phyloP scores from a whole-genome alignment of 768 basidiomycete genomes.

The Dendrothele bispora region DNA sequence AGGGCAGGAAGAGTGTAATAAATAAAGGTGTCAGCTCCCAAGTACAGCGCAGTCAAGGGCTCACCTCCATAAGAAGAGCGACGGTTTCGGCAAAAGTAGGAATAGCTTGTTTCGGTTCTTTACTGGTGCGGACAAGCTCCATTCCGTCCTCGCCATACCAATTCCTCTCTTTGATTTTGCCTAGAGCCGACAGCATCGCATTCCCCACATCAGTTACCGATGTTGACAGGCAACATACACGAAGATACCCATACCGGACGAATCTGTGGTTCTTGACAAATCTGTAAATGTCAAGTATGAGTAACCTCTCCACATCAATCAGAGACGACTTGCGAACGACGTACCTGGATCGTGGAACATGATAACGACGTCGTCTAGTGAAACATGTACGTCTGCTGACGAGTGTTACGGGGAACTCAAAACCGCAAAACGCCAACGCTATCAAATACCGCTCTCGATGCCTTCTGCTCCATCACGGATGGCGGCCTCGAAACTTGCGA shows the following conservation, averaged over 20 bases:
- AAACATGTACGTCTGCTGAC: slow-evolving; percentile 90
- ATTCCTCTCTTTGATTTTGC: slow-evolving; percentile 63
- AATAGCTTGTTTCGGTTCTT: slow-evolving; percentile 81
- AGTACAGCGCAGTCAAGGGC: slow-evolving; percentile 18
- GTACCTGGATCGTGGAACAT: slow-evolving; percentile 95
- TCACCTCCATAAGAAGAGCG: slow-evolving; percentile 71
- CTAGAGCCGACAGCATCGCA: slow-evolving; percentile 35
- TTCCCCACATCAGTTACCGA: not conserved
- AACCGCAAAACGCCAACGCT: slow-evolving; percentile 32
- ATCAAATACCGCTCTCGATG: slow-evolving; percentile 92
- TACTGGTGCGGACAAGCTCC: slow-evolving; percentile 76
- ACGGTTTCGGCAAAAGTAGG: slow-evolving; percentile 90
- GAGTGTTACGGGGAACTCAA: slow-evolving; percentile 48
- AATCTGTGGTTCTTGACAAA: slow-evolving; percentile 81
- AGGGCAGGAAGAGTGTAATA: slow-evolving; percentile 2
- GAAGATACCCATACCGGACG: slow-evolving; percentile 45
- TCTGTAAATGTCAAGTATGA: slow-evolving; percentile 35
- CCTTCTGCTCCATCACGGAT: slow-evolving; percentile 94
- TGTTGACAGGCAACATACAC: not conserved
- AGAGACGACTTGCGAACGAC: slow-evolving; percentile 23
- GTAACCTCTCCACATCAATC: slow-evolving; percentile 4
- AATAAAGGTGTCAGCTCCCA: slow-evolving; percentile 9
- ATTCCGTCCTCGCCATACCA: slow-evolving; percentile 76
- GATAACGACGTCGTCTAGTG: slow-evolving; percentile 80
- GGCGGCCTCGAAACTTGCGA: slow-evolving; percentile 93